Percentiles rank a stretch among this genome's conserved stretches.
Conservation (phyloP, 768 basidiomycete genomes). For the Scleroderma bovista region DNA sequence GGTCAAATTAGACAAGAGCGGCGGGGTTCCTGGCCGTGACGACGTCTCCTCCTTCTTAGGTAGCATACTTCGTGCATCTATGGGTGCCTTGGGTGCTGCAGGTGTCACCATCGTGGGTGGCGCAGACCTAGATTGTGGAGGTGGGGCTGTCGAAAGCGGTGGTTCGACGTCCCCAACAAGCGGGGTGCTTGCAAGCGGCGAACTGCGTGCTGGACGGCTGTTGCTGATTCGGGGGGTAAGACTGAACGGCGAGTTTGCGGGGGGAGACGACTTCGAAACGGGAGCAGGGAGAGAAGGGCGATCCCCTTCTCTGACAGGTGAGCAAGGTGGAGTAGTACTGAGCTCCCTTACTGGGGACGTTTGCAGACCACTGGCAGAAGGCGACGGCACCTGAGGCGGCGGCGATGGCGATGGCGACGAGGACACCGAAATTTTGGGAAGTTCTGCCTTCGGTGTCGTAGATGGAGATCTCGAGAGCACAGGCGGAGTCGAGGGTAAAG, state of each 20-base stretch:
- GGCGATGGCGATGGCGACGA: slow-evolving; percentile 29
- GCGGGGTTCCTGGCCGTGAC: slow-evolving; percentile 45
- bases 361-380: slow-evolving; percentile 11
- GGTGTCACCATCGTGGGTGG: slow-evolving; percentile 20
- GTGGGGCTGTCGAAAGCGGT: slow-evolving; percentile 3
- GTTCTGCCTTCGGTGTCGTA: slow-evolving; percentile 52
- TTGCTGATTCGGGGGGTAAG: slow-evolving; percentile 52
- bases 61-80: slow-evolving; percentile 28
- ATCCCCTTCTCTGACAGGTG: slow-evolving; percentile 44
- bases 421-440: slow-evolving; percentile 35
- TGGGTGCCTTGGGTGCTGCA: slow-evolving; percentile 35
- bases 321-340: slow-evolving; percentile 61
- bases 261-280: slow-evolving; percentile 12
- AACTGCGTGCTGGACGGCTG: slow-evolving; percentile 62
- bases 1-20: slow-evolving; percentile 34
- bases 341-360: slow-evolving; percentile 33
- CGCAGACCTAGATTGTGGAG: slow-evolving; percentile 12
- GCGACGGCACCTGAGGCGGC: slow-evolving; percentile 23
- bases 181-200: slow-evolving; percentile 60
- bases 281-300: slow-evolving; percentile 9
- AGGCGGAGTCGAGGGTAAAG: slow-evolving; percentile 28
- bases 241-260: slow-evolving; percentile 35
- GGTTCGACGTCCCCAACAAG: slow-evolving; percentile 39
- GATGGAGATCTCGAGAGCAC: slow-evolving; percentile 49
- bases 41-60: slow-evolving; percentile 16